These are phyloP conservation scores for Alternaria conjuncta DNA, from an alignment of 2,329 filamentous ascomycete genomes.

Conservation along the genomic window DNA sequence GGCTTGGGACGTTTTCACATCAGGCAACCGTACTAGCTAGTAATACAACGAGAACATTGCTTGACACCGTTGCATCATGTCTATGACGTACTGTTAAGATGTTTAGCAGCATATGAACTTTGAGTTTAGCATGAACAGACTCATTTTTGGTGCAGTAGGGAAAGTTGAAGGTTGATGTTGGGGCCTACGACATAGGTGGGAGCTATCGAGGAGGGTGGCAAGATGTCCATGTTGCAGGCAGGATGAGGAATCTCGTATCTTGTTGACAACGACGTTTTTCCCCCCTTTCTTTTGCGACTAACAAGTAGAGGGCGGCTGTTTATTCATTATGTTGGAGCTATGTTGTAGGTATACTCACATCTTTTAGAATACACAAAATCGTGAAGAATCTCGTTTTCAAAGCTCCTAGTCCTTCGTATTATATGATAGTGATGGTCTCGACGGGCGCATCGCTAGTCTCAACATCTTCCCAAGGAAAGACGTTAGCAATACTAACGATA, in stretches of 20 bases:
- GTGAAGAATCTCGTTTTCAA: neutral
- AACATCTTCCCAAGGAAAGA: neutral
- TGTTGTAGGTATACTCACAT: no score
- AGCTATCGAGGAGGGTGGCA: neutral
- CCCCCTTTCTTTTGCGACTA: no score
- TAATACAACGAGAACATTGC: neutral
- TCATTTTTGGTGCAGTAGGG: no score
- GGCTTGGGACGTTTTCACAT: neutral
- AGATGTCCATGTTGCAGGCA: neutral
- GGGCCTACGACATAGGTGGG: no score
- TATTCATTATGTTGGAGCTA: no score
- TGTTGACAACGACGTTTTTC: no score
- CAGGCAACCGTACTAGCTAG: neutral
- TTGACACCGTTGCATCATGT: accelerated
- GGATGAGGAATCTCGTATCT: no score
- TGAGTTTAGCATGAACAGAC: no score
- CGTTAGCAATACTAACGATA: neutral
- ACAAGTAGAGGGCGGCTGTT: no score
- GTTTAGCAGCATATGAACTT: no score
- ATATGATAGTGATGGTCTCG: neutral
- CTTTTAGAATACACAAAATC: no score
- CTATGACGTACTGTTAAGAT: neutral
- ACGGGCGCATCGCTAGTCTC: neutral
- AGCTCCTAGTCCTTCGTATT: neutral
- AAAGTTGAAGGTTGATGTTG: no score